Base-by-base conservation (phyloP, 2,329 filamentous ascomycete species). In the Pseudogymnoascus sp. region DNA sequence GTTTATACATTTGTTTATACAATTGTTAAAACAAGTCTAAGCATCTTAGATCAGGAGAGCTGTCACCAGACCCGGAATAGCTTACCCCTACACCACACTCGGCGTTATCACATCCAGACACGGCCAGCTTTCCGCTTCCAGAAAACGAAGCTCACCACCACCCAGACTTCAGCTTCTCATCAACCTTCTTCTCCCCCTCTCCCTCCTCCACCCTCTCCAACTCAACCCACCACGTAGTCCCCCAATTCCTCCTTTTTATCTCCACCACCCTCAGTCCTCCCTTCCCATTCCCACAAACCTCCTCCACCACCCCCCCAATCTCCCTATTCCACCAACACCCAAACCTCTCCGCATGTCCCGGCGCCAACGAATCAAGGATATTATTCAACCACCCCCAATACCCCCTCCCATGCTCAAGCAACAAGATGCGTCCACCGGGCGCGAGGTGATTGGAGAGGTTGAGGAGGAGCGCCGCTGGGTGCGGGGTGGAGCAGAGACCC, bases 241-340 rank as follows among this genome's bases (percentile, higher is more conserved):
- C 84, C 58, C 79, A 74, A 68, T 85, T 83, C 30, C 77, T 69
- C 66, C 77, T 76, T 65, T 80, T 74, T 20, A 86, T 69, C 64
- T 75, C 73, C 43, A 86, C 77, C 39, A 87, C 73, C 69, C 85
- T 80, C 58, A 87, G 73, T 1, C 82, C 82, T 12, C 41, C 41
- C 3, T n/a, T 9, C 15, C 7, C 8, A 1, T 8, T 9, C 11
- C 12, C 6, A 15, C 7, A 2, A 9, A 82, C 83, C 63, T 78
- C 75, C 60, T 76, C 72, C 7, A 86, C 77, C 30, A 86, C 75
- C 35, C 68, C 72, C 66, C 80, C 79, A 62, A 87, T 80, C 68
- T 87, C 84, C 59, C 84, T 75, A 72, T 87, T 87, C 83, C 83
- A 87, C 84, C 84, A 87, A 73, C 84, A 87, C 2, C 84, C 84